Evolutionary conservation across 176 grass and related monocot genomes (phyloP).

Genomic region (Stipa capillata): DNA sequence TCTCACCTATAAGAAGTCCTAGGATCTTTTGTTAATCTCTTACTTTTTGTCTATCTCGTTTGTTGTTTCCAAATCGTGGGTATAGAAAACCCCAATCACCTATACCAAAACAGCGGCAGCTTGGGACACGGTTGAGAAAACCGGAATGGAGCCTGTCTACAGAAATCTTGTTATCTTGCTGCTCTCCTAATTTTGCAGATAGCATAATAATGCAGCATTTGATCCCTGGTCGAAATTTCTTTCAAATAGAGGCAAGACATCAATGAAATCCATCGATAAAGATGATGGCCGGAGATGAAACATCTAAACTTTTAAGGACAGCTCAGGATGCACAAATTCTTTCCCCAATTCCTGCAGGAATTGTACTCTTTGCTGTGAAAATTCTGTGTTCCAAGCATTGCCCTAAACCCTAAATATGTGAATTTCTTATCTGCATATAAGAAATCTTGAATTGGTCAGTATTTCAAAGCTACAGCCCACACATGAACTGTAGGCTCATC

Average conservation of each 20-base stretch:
- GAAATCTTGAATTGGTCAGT: not conserved
- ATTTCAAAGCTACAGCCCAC: not conserved
- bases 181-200: too few species aligned
- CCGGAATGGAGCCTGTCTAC: not conserved
- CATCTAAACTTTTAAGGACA: not conserved
- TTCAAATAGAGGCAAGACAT: not conserved
- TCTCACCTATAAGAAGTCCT: not conserved
- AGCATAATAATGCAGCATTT: not conserved
- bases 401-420: not conserved
- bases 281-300: not conserved
- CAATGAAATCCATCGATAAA: not conserved
- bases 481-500: not conserved
- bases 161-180: not conserved
- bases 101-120: conserved; percentile 15
- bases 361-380: too few species aligned
- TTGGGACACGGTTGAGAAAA: not conserved
- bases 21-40: not conserved
- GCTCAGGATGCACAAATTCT: too few species aligned
- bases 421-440: not conserved
- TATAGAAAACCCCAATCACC: not conserved
- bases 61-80: not conserved
- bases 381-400: too few species aligned
- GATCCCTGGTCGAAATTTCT: not conserved
- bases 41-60: not conserved
- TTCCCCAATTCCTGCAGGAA: too few species aligned